phyloP scores from a whole-genome alignment of 208 protist genomes.

The Trypanosoma theileri region DNA sequence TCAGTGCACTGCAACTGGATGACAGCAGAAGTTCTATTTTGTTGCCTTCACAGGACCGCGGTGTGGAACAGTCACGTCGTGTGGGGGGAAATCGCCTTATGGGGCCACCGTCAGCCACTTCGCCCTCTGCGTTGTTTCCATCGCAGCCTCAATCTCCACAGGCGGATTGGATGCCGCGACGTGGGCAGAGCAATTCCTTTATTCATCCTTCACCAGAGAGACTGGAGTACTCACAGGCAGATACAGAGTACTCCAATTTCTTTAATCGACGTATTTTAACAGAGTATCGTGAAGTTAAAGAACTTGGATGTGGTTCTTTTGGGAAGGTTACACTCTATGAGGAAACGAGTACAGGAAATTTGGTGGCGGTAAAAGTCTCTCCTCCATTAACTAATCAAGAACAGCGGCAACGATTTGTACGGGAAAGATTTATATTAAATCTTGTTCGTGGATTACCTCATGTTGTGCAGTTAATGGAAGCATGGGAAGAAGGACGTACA shows the following conservation, averaged over 20 bases:
- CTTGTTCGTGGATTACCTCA: constrained; percentile 67
- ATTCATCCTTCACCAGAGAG: constrained; percentile 26
- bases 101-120: constrained; percentile 26
- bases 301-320: constrained; percentile 76
- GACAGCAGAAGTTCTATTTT: constrained; percentile 28
- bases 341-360: constrained; percentile 63
- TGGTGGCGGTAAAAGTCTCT: constrained; percentile 80
- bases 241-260: constrained; percentile 78
- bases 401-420: constrained; percentile 53
- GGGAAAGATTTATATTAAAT: constrained; percentile 63
- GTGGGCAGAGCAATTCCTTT: constrained; percentile 12
- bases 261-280: constrained; percentile 67
- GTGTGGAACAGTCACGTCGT: constrained; percentile 9
- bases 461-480: constrained; percentile 66
- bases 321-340: constrained; percentile 78
- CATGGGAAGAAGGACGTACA: constrained; percentile 75
- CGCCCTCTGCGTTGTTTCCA: constrained; percentile 8
- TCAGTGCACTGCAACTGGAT: constrained; percentile 72
- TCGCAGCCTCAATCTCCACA: constrained; percentile 25
- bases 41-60: constrained; percentile 27
- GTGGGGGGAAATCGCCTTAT: background rate
- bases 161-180: constrained; percentile 22
- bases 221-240: constrained; percentile 75
- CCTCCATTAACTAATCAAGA: constrained; percentile 41
- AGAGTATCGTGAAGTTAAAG: constrained; percentile 80